A percentile compares a stretch with the other conserved stretches of the same genome.
phyloP scores from a whole-genome alignment of 495 filamentous ascomycete species.

The Daldinia grandis region DNA sequence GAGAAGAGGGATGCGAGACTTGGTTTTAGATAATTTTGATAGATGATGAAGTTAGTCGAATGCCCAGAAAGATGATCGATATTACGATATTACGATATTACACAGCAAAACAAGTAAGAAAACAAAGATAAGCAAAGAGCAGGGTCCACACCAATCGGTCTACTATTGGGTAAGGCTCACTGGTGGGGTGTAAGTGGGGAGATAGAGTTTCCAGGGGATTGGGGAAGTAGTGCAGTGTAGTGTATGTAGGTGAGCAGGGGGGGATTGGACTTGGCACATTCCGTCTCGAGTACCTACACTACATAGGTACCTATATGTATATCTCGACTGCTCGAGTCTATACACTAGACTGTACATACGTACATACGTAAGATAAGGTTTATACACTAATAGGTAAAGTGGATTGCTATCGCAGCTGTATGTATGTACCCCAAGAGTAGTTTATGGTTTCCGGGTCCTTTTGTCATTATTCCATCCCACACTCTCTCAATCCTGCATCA shows the following conservation, averaged over 20 bases:
- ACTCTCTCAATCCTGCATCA: not conserved
- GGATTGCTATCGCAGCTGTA: no score
- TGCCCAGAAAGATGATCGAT: constrained; percentile 5
- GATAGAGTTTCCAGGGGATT: constrained; percentile 13
- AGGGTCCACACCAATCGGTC: constrained; percentile 11
- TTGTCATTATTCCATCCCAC: no score
- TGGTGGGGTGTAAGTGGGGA: constrained; percentile 25
- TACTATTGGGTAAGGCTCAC: constrained; percentile 21
- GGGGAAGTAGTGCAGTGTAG: constrained; percentile 16
- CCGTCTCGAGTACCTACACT: constrained; percentile 21
- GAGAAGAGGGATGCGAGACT: not conserved
- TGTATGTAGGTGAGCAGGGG: not conserved
- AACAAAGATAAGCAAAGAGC: constrained; percentile 38
- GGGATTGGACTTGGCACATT: constrained; percentile 28
- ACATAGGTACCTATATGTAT: no score
- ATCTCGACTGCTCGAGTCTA: not conserved
- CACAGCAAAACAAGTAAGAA: constrained; percentile 41
- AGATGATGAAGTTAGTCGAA: not conserved
- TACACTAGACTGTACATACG: no score
- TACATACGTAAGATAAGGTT: no score
- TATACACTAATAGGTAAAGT: no score
- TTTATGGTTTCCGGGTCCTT: no score
- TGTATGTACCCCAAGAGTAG: no score
- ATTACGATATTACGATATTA: constrained; percentile 19
- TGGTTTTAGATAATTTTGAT: not conserved